Evolutionary conservation across 1,284 basidiomycete genomes (phyloP), one percentile per base, ranked within the genome.

Genomic region (Trametes pubescens): DNA sequence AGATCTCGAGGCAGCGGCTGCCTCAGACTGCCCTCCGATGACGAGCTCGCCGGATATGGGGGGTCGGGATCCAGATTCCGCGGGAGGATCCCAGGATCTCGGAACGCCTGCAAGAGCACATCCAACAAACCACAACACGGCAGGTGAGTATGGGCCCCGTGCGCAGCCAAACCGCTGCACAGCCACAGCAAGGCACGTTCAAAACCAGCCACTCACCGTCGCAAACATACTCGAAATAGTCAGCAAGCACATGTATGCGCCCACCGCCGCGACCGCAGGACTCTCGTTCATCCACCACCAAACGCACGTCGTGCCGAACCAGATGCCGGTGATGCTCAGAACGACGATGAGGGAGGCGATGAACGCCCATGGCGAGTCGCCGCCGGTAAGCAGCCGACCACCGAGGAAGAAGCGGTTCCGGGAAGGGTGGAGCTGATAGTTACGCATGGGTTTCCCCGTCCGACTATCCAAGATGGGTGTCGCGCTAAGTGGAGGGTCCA

Each of bases 81-180:
- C 11, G 95, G 95, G 32, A 98, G 78, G 65, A 98, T 95, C 6
- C 95, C 95, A 52, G 95, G 96, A 76, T 98, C 96, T 54, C 87
- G 84, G 69, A 91, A 89, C 4, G 94, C 91, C 81, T 93, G 65
- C 69, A 74, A 51, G 75, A 71, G 65, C 67, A 46, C 63, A 47
- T 52, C 38, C 52, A 57, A 67, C 22, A 51, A 29, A 37, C 57
- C 26, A 57, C 61, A 52, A 66, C 61, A 64, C 61, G 51, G 57
- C 62, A 51, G 64, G 59, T 61, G 37, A 56, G 59, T 52, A 26
- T 51, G 29, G 18, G 59, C 53, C 21, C 60, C 53, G 40, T 65
- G 43, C 61, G 53, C 60, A 59, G 61, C 38, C 43, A 56, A 35
- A 53, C 43, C 32, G 59, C 56, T 29, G 59, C 67, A 68, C 67